phyloP scores from a whole-genome alignment of 139 green algal genomes.

The Haematococcus lacustris region DNA sequence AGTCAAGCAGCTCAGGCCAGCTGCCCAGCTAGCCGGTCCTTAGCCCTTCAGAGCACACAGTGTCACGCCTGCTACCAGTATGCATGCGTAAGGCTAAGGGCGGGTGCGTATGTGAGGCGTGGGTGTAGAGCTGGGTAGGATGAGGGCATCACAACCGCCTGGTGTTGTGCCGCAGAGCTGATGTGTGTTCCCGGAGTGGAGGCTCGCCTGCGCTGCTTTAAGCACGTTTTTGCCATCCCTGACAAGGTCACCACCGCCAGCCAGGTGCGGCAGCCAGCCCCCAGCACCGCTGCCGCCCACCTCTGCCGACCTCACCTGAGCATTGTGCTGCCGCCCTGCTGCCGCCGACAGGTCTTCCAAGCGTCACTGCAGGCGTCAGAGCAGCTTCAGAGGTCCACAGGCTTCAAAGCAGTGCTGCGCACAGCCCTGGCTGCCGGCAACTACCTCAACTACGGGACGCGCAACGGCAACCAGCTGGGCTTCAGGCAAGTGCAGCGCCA shows the following conservation, averaged over 20 bases:
- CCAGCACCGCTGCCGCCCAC: too few relatives aligned
- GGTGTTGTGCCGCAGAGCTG: constrained; percentile 17
- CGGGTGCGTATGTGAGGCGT: too few relatives aligned
- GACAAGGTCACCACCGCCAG: constrained; percentile 28
- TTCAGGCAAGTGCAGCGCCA: constrained; percentile 5
- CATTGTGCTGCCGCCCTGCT: background rate
- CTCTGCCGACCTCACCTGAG: too few relatives aligned
- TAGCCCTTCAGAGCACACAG: too few relatives aligned
- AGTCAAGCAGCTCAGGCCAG: too few relatives aligned
- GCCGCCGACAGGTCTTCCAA: constrained; percentile 11
- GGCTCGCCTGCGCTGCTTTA: constrained; percentile 18
- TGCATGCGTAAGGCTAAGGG: too few relatives aligned
- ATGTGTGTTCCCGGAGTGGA: constrained; percentile 27
- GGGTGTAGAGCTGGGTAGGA: too few relatives aligned
- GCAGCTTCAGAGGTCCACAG: background rate
- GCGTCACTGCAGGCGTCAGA: constrained; percentile 22
- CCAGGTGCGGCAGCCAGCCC: too few relatives aligned
- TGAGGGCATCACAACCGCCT: too few relatives aligned
- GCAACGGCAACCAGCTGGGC: constrained; percentile 13
- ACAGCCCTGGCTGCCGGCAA: constrained; percentile 35
- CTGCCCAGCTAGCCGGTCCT: too few relatives aligned
- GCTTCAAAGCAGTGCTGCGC: constrained; percentile 29
- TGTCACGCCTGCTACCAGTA: too few relatives aligned
- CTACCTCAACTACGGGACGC: constrained; percentile 47
- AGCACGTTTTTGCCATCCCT: constrained; percentile 31